Conservation (phyloP, 2,329 filamentous ascomycete species). For the Allantophomopsis lycopodina region DNA sequence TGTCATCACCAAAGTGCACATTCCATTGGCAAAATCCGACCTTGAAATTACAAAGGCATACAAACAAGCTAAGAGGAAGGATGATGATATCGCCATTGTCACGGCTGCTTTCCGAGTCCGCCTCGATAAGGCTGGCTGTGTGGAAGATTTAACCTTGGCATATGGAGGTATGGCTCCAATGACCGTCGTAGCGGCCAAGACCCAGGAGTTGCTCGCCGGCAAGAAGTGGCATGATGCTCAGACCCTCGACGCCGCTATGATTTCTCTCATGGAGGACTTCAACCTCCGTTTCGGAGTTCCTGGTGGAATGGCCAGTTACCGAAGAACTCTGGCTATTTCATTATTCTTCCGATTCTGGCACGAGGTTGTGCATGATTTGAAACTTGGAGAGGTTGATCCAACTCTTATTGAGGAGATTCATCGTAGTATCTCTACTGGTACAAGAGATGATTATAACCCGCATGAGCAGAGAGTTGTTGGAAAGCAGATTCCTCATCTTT, state of each 20-base stretch:
- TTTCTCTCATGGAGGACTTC: slow-evolving; percentile 71
- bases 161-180: slow-evolving; percentile 91
- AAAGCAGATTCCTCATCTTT: slow-evolving; percentile 69
- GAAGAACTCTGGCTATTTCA: slow-evolving; percentile 73
- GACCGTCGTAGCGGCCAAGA: slow-evolving; percentile 66
- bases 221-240: slow-evolving; percentile 65
- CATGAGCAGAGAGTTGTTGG: slow-evolving; percentile 75
- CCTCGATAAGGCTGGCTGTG: slow-evolving; percentile 51
- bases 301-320: slow-evolving; percentile 90
- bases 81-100: slow-evolving; percentile 95
- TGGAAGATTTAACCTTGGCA: slow-evolving; percentile 64
- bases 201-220: slow-evolving; percentile 58
- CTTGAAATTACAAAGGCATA: slow-evolving; percentile 78
- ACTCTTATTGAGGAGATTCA: slow-evolving; percentile 75
- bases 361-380: slow-evolving; percentile 56
- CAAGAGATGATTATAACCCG: slow-evolving; percentile 57
- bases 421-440: slow-evolving; percentile 64
- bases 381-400: slow-evolving; percentile 41
- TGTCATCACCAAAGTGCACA: slow-evolving; percentile 68
- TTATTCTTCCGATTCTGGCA: slow-evolving; percentile 98
- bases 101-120: slow-evolving; percentile 70
- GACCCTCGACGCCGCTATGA: slow-evolving; percentile 79
- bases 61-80: slow-evolving; percentile 91
- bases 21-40: slow-evolving; percentile 56
- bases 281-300: slow-evolving; percentile 78